phyloP scores from a whole-genome alignment of 805 yeast genomes.

The Candida oleophila region DNA sequence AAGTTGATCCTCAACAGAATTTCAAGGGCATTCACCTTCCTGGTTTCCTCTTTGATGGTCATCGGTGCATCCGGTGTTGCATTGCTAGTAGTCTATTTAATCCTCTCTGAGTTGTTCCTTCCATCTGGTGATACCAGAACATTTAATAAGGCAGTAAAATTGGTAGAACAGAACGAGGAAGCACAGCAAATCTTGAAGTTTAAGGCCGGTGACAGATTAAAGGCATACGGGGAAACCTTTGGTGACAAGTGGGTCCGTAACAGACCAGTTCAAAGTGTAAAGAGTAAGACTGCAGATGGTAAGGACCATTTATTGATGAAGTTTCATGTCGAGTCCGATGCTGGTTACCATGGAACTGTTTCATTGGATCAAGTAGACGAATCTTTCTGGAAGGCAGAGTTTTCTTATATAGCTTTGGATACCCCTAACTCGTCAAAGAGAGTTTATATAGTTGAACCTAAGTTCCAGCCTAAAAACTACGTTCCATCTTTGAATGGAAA shows the following conservation, averaged over 20 bases:
- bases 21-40: slow-evolving; percentile 58
- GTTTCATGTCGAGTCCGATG: slow-evolving; percentile 77
- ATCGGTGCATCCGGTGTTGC: slow-evolving; percentile 70
- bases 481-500: slow-evolving; percentile 37
- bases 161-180: slow-evolving; percentile 65
- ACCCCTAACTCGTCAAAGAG: slow-evolving; percentile 63
- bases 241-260: slow-evolving; percentile 84
- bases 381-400: slow-evolving; percentile 63
- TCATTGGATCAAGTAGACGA: slow-evolving; percentile 78
- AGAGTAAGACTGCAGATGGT: slow-evolving; percentile 70
- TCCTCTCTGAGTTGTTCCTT: slow-evolving; percentile 75
- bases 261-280: slow-evolving; percentile 73
- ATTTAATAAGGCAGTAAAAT: slow-evolving; percentile 79
- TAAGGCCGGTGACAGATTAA: slow-evolving; percentile 56
- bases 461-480: slow-evolving; percentile 42
- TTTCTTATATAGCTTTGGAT: slow-evolving; percentile 72
- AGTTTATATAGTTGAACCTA: slow-evolving; percentile 68
- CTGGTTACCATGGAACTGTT: slow-evolving; percentile 63
- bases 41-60: slow-evolving; percentile 60
- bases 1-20: slow-evolving; percentile 44
- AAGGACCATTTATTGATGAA: slow-evolving; percentile 80
- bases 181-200: slow-evolving; percentile 60
- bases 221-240: slow-evolving; percentile 77
- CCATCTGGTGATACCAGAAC: slow-evolving; percentile 92
- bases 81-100: slow-evolving; percentile 65